phyloP scores from a whole-genome alignment of 2,329 filamentous ascomycete species.

The Neopestalotiopsis sp. region DNA sequence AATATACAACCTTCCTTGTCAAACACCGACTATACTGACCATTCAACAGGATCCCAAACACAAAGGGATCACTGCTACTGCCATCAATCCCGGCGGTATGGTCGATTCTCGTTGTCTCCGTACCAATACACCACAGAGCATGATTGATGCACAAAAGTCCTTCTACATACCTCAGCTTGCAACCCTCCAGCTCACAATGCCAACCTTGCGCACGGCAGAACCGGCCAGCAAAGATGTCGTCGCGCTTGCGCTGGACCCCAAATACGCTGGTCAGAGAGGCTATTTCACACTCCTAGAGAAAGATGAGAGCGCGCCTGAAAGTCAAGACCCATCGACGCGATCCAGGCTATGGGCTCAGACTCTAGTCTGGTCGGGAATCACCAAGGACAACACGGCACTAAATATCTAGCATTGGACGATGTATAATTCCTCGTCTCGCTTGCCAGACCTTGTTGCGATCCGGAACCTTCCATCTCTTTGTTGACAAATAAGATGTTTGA shows the following conservation, averaged over 20 bases:
- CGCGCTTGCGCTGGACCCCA: constrained; percentile 4
- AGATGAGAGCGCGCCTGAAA: constrained; percentile 12
- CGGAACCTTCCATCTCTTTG: rapidly evolving
- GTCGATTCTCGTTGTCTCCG: constrained; percentile 43
- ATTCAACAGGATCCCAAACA: constrained; percentile 27
- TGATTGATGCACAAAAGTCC: constrained; percentile 33
- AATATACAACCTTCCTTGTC: too few species aligned
- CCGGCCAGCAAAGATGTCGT: constrained; percentile 5
- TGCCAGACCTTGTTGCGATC: too few species aligned
- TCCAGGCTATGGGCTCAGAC: constrained; percentile 9
- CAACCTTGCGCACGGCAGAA: not conserved
- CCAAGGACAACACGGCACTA: not conserved
- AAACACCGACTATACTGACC: not conserved
- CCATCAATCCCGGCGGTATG: constrained; percentile 37
- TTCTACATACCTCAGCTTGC: constrained; percentile 25
- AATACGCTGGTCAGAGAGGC: constrained; percentile 5
- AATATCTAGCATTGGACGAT: too few species aligned
- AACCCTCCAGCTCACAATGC: not conserved
- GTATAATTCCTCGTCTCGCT: too few species aligned
- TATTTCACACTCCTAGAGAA: constrained; percentile 5
- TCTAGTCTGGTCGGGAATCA: not conserved
- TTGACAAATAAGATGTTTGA: too few species aligned
- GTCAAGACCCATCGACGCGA: not conserved
- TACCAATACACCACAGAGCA: constrained; percentile 36
- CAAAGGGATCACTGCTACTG: constrained; percentile 34